Conservation (phyloP, 2,329 filamentous ascomycete species). For the Microdochium bolleyi region DNA sequence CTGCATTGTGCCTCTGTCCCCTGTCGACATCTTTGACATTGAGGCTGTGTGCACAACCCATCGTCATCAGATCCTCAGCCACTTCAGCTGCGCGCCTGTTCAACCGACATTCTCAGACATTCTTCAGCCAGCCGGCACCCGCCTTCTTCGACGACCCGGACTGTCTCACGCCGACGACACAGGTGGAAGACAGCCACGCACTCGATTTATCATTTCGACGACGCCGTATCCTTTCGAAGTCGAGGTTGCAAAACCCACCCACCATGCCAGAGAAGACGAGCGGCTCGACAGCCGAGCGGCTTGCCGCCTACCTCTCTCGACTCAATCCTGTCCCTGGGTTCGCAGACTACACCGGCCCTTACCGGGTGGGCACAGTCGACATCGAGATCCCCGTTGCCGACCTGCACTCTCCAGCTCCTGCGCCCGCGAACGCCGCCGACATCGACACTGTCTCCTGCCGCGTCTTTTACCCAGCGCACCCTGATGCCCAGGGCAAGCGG, state of each 20-base stretch:
- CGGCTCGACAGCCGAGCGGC: conserved; percentile 21
- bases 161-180: conserved; percentile 2
- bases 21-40: neutral
- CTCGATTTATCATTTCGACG: no score
- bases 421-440: conserved; percentile 42
- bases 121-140: neutral
- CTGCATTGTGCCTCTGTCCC: no score
- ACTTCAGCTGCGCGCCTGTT: neutral
- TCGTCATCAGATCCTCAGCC: neutral
- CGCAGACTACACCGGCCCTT: conserved; percentile 67
- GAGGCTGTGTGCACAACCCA: neutral
- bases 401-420: conserved; percentile 43
- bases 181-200: no score
- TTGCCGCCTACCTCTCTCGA: conserved; percentile 40
- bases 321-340: conserved; percentile 66
- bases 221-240: no score
- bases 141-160: neutral
- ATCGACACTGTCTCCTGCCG: conserved; percentile 73
- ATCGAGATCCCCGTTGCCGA: conserved; percentile 67
- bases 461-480: conserved; percentile 68
- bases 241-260: conserved; percentile 12
- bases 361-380: conserved; percentile 73
- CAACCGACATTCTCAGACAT: neutral
- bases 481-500: conserved; percentile 42
- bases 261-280: neutral